phyloP scores from a whole-genome alignment of 768 basidiomycete species.

The Lanmaoa rubissima region DNA sequence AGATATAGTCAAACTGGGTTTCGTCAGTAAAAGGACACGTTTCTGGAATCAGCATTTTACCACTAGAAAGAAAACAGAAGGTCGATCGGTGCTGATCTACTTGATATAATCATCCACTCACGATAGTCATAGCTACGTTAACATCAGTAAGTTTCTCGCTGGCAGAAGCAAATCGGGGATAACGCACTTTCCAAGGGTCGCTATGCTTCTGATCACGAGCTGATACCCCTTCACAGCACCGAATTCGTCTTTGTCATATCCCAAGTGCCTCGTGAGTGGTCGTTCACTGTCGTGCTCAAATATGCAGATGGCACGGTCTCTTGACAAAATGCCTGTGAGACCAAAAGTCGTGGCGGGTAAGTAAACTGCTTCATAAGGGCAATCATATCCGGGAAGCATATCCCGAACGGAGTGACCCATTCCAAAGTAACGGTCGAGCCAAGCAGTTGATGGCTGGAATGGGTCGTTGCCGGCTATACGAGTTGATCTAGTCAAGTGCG shows the following conservation, averaged over 20 bases:
- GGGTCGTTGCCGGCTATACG: slow-evolving; percentile 57
- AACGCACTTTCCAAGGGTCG: slow-evolving; percentile 64
- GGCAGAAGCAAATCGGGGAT: not conserved
- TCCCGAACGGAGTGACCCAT: slow-evolving; percentile 59
- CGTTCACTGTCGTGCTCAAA: slow-evolving; percentile 61
- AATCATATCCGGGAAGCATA: slow-evolving; percentile 66
- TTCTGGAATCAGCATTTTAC: slow-evolving; percentile 17
- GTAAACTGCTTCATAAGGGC: slow-evolving; percentile 58
- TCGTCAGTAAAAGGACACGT: slow-evolving; percentile 2
- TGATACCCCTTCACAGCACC: slow-evolving; percentile 62
- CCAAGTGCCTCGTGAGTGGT: slow-evolving; percentile 58
- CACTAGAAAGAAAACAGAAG: slow-evolving; percentile 23
- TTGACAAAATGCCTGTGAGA: slow-evolving; percentile 41
- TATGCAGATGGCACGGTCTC: slow-evolving; percentile 58
- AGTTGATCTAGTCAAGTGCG: not conserved
- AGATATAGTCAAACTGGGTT: slow-evolving; percentile 61
- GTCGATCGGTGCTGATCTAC: not conserved
- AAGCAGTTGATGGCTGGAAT: slow-evolving; percentile 57
- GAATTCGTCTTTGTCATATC: slow-evolving; percentile 52
- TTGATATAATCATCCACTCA: slow-evolving; percentile 28
- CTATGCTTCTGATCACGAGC: slow-evolving; percentile 53
- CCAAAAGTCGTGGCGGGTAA: slow-evolving; percentile 57
- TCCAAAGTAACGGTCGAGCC: slow-evolving; percentile 63
- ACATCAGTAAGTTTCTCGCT: not conserved
- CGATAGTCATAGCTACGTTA: slow-evolving; percentile 54